Evolutionary conservation across 75 land plant species (phyloP), one percentile per base, ranked within the genome.

Genomic region (Pseudotsuga menziesii): DNA sequence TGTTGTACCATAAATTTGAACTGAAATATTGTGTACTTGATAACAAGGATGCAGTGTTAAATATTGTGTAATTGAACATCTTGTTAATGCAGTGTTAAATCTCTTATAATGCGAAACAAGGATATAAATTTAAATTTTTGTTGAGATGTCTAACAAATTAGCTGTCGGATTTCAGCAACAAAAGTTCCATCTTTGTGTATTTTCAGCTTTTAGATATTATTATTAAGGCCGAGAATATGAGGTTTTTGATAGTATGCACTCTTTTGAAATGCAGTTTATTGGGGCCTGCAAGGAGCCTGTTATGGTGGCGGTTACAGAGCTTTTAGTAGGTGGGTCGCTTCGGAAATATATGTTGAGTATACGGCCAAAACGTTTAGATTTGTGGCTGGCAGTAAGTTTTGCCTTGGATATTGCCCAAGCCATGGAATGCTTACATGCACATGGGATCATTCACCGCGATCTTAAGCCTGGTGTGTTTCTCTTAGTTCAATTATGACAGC

Each of bases 211-310:
- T 74, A 52, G 13, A 19, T 17, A 25, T n/a, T 17, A 25, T n/a
- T n/a, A 19, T 61, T 27, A 56, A 73, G 23, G 23, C 26, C 61
- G 27, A 4, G 19, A 74, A 29, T 26, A 48, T 26, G 14, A 27
- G 20, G 25, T 56, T 13, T 74, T 22, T 74, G 61, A 56, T 74
- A 19, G 41, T 60, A 25, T 58, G 44, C 19, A 58, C 72, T 39
- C 12, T 64, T 81, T 52, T 72, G 19, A 20, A 35, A 20, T 29
- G 69, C 82, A 93, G 93, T 95, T 95, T 48, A 88, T 95, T 77
- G 98, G 98, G 25, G 96, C 93, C 56, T 95, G 98, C 78, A 93
- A 89, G 82, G 98, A 95, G 89, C 98, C 93, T 54, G 83, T 91
- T 73, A 93, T 95, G 98, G 98, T 93, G 54, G 85, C 91, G 32